Conservation (phyloP, 2,329 filamentous ascomycete genomes). For the Sphaerulina musiva region DNA sequence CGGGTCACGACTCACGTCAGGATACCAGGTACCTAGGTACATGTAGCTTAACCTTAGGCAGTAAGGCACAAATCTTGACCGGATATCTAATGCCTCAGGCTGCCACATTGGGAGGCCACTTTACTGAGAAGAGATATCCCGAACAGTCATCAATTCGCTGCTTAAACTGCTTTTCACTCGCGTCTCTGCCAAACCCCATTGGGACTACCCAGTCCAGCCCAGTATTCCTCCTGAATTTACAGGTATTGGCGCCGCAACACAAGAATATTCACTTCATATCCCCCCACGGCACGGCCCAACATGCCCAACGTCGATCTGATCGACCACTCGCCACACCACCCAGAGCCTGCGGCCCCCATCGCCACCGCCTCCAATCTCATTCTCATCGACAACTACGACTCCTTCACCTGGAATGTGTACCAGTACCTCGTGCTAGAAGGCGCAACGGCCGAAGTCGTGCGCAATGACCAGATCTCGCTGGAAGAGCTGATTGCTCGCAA, state of each 20-base stretch:
- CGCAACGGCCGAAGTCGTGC: slow-evolving; percentile 78
- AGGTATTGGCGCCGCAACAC: background rate
- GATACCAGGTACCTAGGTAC: no score
- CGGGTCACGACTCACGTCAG: no score
- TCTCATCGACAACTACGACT: slow-evolving; percentile 98
- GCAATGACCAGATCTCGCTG: slow-evolving; percentile 86
- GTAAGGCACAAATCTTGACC: background rate
- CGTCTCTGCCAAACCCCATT: no score
- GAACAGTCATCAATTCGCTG: background rate
- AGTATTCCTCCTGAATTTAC: no score
- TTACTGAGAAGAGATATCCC: no score
- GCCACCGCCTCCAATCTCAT: slow-evolving; percentile 81
- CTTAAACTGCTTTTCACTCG: no score
- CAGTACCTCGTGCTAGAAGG: slow-evolving; percentile 97
- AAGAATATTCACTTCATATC: no score
- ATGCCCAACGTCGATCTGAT: slow-evolving; percentile 43
- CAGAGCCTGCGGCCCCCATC: slow-evolving; percentile 64
- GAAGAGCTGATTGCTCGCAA: slow-evolving; percentile 75
- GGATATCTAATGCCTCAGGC: no score
- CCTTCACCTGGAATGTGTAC: slow-evolving; percentile 99
- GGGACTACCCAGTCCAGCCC: no score
- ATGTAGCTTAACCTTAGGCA: no score
- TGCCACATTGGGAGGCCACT: no score
- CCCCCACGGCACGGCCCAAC: background rate
- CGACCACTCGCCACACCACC: slow-evolving; percentile 84